Evolutionary conservation across 2,329 filamentous ascomycete genomes (phyloP).

Genomic region (Neonectria hederae): DNA sequence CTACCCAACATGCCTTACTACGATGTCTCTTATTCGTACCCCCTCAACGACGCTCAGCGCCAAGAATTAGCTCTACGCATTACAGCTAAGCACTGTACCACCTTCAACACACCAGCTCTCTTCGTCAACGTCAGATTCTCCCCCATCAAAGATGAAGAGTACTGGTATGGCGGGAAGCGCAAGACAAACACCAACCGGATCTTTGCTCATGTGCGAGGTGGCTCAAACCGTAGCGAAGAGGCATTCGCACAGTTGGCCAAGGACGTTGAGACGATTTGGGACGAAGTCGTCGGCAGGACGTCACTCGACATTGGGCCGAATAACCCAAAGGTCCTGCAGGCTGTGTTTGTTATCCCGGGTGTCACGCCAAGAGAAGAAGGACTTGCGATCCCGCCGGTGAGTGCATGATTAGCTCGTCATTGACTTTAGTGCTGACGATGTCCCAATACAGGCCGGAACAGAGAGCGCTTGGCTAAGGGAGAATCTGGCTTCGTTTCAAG

Average conservation of each 20-base stretch:
- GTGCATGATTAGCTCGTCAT: too few species aligned
- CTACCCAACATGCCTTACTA: background rate
- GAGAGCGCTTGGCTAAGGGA: background rate
- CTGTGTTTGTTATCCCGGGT: background rate
- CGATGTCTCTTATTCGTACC: background rate
- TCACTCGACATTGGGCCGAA: background rate
- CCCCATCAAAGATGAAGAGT: background rate
- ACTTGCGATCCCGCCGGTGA: background rate
- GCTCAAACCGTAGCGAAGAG: background rate
- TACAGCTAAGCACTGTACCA: background rate
- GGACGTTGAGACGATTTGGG: background rate
- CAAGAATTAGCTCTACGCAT: background rate
- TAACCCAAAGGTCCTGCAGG: background rate
- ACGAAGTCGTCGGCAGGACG: background rate
- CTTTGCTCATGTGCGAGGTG: background rate
- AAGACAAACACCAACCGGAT: background rate
- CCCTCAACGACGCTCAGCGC: background rate
- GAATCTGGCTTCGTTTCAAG: background rate
- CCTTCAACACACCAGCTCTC: background rate
- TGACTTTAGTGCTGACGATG: too few species aligned
- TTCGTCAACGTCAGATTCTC: background rate
- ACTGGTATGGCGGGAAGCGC: background rate
- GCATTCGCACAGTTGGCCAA: background rate
- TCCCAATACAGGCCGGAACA: background rate
- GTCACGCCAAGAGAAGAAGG: background rate